These are phyloP conservation scores for Leishmania major DNA, from an alignment of 208 protist genomes.

Conservation along the genomic window DNA sequence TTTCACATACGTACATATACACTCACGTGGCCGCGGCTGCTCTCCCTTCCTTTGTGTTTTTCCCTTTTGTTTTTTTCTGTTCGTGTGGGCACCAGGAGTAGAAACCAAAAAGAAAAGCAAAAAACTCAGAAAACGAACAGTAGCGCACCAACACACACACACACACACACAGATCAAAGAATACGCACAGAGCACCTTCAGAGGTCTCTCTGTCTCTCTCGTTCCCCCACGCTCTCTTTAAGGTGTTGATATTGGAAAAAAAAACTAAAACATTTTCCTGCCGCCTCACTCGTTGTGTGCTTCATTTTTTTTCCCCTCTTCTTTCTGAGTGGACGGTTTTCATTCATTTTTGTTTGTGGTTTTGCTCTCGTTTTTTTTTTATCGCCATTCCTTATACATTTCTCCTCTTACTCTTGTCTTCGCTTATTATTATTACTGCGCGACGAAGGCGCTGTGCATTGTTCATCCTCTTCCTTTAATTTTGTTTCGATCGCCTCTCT, in stretches of 20 bases:
- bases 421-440: neutral
- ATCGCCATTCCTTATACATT: neutral
- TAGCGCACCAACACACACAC: neutral
- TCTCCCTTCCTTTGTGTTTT: neutral
- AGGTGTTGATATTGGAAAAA: neutral
- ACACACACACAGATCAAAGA: neutral
- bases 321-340: neutral
- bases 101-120: neutral
- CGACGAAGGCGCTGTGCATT: neutral
- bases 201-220: neutral
- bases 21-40: neutral
- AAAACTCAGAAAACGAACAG: neutral
- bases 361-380: neutral
- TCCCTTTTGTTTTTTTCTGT: neutral
- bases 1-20: neutral
- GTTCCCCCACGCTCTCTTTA: neutral
- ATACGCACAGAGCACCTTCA: neutral
- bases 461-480: neutral
- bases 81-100: neutral
- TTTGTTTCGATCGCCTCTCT: neutral
- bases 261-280: neutral
- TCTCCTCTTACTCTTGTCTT: neutral
- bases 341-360: neutral
- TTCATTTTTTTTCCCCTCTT: neutral
- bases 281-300: neutral